phyloP scores from a whole-genome alignment of 257 asterid genomes.

The Solanum ossicruentum region DNA sequence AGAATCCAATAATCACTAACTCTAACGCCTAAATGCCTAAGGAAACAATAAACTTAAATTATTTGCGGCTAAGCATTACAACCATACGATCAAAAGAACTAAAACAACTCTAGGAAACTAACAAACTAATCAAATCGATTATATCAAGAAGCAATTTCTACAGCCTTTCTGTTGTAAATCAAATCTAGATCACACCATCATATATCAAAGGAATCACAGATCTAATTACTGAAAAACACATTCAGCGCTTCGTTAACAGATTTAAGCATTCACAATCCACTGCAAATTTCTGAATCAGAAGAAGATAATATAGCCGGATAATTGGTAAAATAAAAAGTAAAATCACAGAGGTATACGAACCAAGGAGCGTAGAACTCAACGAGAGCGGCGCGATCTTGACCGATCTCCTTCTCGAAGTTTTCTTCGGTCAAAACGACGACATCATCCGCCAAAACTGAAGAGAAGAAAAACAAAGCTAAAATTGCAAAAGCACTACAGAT shows the following conservation, averaged over 20 bases:
- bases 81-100: not conserved
- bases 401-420: conserved; percentile 79
- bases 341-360: conserved; percentile 11
- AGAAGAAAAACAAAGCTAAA: conserved; percentile 23
- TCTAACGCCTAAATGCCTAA: not conserved
- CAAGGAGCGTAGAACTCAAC: conserved; percentile 94
- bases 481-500: conserved; percentile 20
- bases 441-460: conserved; percentile 47
- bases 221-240: not conserved
- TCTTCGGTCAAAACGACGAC: conserved; percentile 73
- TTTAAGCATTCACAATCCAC: not conserved
- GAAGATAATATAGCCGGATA: not conserved
- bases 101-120: not conserved
- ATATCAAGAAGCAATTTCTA: not conserved
- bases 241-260: not conserved
- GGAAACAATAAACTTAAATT: not conserved
- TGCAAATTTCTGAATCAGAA: not conserved
- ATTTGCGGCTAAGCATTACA: not conserved
- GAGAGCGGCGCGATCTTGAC: conserved; percentile 83
- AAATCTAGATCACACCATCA: not conserved
- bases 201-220: not conserved
- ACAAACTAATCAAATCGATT: not conserved
- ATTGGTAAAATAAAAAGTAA: not conserved
- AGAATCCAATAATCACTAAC: not conserved
- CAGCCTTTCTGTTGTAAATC: not conserved